Base-by-base conservation (phyloP, 768 basidiomycete genomes). In the Hericium coralloides region DNA sequence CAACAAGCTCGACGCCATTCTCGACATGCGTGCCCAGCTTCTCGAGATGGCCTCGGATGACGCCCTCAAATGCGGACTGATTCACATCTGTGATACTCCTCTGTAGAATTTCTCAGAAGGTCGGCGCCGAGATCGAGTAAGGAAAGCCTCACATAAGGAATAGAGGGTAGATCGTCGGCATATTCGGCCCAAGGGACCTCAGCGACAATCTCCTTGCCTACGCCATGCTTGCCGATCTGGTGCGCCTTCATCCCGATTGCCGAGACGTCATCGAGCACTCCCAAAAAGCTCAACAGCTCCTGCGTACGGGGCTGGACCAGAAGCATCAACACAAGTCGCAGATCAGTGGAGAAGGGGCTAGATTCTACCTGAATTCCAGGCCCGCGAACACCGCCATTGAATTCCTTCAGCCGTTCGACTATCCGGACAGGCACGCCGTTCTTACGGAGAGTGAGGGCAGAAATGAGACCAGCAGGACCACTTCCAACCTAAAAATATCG, bases 21-120 rank as follows among this genome's bases (percentile, higher is more conserved):
- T 76, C 76, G 6, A 80, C 69, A 3, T 64, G 22, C 22, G 60
- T 60, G 26, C 64, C 68, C 20, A 64, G 48, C 39, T 62, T 63
- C n/a, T 57, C 54, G 8, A 69, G 67, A 47, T 65, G 67, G 3
- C 58, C 53, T 6, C 72, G 68, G 6, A 76, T 62, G 18, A 75
- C 65, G 4, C 55, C 58, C 56, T 74, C 72, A 2, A 68, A 63
- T 17, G 10, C 26, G 17, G 65, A 56, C 58, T 72, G 72, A n/a
- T 63, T 63, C 20, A 71, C 25, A n/a, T 55, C 48, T 4, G 62
- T 20, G 1, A 58, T n/a, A 31, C 64, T 67, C 1, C 57, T 12
- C 70, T 55, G 18, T 3, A 36, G 12, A 22, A n/a, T 18, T 8
- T 9, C 4, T 31, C 31, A 31, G 31, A 31, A 31, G 31, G 31